Base-by-base conservation (phyloP, 2,329 filamentous ascomycete genomes). In the Trichophyton rubrum region DNA sequence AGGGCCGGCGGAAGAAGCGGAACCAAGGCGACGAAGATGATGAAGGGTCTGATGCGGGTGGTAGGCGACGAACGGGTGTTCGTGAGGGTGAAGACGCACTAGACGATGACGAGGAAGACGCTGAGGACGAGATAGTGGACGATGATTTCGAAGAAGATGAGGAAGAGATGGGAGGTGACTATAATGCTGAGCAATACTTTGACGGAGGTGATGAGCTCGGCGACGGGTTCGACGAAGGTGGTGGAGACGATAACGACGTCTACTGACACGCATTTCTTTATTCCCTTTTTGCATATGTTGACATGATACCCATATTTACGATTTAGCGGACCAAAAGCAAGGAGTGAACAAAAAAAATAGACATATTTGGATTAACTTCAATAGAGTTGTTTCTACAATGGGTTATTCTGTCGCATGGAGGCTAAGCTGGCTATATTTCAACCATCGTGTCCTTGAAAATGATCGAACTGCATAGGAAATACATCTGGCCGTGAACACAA, bases 121-220 rank as follows among this genome's bases (percentile, higher is more conserved):
- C 72, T 3, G 76, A 79, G 20, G 79, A 80, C 47, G 78, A 81
- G 62, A 77, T 81, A 35, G 75, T 79, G 5, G 82, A 84, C 59
- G 80, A 82, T 61, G 80, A 83, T 59, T 85, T 82, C 63, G 79
- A 82, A 51, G 80, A 82, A 24, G 82, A 84, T 51, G 82, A 83
- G 11, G 80, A 83, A 60, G 78, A 79, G 40, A 78, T 79, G 71
- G 80, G 77, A 3, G 82, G 81, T 3, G 83, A 85, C 67, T 85
- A 86, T 66, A 82, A 85, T 65, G 83, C 80, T 1, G 83, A 86
- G 66, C 79, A 85, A 64, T 85, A 86, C 73, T 84, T 84, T 66
- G 80, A 82, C 63, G 81, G 77, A 60, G 83, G 83, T 5, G 83
- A 80, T 57, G 77, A 78, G 56, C 78, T 78, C 55, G 76, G 72